phyloP scores from a whole-genome alignment of 1,284 basidiomycete genomes.

The Ganoderma multipileum region DNA sequence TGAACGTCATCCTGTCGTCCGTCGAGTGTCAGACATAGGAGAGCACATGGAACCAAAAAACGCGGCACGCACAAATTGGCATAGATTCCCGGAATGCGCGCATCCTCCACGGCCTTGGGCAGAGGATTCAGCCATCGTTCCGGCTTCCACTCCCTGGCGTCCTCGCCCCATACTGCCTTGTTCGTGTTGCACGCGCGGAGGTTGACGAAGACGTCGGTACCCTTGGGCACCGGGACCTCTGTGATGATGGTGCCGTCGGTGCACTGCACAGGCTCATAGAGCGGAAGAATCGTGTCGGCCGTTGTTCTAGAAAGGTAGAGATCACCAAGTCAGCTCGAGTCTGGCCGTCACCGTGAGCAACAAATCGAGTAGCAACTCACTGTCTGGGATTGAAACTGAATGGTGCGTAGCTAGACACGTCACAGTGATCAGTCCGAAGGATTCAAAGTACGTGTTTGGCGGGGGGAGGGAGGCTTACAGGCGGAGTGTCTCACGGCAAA shows the following conservation, averaged over 20 bases:
- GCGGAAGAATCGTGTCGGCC: slow-evolving; percentile 34
- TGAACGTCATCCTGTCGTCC: slow-evolving; percentile 41
- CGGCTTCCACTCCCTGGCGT: slow-evolving; percentile 57
- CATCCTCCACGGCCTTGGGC: slow-evolving; percentile 28
- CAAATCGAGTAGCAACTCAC: background rate
- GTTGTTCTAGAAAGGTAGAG: slow-evolving; percentile 18
- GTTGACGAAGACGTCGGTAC: slow-evolving; percentile 54
- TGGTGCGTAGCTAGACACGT: background rate
- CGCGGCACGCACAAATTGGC: slow-evolving; percentile 27
- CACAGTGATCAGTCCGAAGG: too few relatives aligned
- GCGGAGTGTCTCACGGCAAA: slow-evolving; percentile 40
- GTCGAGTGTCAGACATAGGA: background rate
- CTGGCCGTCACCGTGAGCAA: slow-evolving; percentile 11
- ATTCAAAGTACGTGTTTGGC: background rate
- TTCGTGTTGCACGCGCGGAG: slow-evolving; percentile 53
- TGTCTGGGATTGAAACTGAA: background rate
- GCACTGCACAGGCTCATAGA: slow-evolving; percentile 31
- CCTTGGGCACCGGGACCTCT: slow-evolving; percentile 49
- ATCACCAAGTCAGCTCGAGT: background rate
- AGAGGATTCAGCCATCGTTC: slow-evolving; percentile 39
- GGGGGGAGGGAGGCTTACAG: slow-evolving; percentile 15
- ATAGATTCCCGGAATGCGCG: slow-evolving; percentile 33
- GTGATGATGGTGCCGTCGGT: slow-evolving; percentile 42
- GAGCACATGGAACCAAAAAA: background rate
- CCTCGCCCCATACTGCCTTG: slow-evolving; percentile 61